Conservation (phyloP, 306 rosid genomes). For the Clitoria ternatea region DNA sequence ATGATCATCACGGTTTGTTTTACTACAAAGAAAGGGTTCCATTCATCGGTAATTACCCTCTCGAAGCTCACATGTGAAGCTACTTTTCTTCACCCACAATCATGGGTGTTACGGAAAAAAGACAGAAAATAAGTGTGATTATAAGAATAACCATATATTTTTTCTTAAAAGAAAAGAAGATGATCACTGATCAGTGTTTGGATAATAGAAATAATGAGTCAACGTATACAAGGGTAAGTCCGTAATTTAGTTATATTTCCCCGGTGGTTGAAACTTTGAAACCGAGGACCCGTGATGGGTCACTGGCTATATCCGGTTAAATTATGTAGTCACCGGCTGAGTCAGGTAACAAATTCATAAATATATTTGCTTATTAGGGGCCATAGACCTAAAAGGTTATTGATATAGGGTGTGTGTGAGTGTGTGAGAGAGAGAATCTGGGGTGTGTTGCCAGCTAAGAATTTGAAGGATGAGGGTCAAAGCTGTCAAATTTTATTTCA, state of each 20-base stretch:
- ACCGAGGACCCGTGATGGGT: slow-evolving; percentile 57
- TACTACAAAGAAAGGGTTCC: neutral
- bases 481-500: slow-evolving; percentile 49
- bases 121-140: neutral
- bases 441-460: slow-evolving; percentile 76
- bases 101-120: neutral
- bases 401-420: slow-evolving; percentile 15
- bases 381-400: slow-evolving; percentile 24
- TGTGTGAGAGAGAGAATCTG: slow-evolving; percentile 33
- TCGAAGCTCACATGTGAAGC: slow-evolving; percentile 26
- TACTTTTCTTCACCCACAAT: slow-evolving; percentile 16
- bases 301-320: slow-evolving; percentile 46
- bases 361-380: slow-evolving; percentile 13
- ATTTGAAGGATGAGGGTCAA: slow-evolving; percentile 74
- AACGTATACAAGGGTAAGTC: slow-evolving; percentile 20
- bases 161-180: neutral
- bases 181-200: neutral
- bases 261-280: slow-evolving; percentile 38
- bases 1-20: slow-evolving; percentile 29
- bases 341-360: slow-evolving; percentile 4
- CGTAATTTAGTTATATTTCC: slow-evolving; percentile 16
- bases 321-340: slow-evolving; percentile 32
- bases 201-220: neutral
- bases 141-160: neutral
- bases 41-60: neutral